Evolutionary conservation across 225 moss, liverwort and hornwort species (phyloP).

Genomic region (Physcomitrellopsis africana): DNA sequence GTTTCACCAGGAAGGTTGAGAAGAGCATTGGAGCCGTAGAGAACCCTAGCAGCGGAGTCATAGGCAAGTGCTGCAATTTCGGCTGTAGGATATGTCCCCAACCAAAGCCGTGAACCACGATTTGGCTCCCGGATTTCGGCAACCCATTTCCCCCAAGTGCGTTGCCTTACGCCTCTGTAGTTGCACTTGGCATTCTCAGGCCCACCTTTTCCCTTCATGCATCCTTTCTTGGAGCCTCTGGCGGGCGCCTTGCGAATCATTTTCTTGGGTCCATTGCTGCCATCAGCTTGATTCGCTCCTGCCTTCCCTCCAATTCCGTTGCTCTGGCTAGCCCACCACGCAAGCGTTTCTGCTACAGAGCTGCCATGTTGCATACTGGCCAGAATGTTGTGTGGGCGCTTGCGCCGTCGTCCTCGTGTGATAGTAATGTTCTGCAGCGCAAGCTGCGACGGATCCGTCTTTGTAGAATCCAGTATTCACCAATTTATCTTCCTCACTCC

Average conservation of each 20-base stretch:
- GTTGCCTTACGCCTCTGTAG: constrained; percentile 62
- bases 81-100: constrained; percentile 62
- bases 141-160: constrained; percentile 74
- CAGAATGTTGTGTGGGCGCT: constrained; percentile 11
- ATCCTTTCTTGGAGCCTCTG: constrained; percentile 67
- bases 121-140: constrained; percentile 69
- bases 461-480: constrained; percentile 8
- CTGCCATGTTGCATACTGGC: constrained; percentile 34
- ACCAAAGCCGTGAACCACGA: constrained; percentile 56
- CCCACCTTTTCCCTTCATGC: constrained; percentile 75
- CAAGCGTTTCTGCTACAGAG: constrained; percentile 47
- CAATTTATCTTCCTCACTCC: background rate
- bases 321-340: constrained; percentile 48
- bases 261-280: constrained; percentile 3
- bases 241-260: constrained; percentile 41
- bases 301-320: background rate
- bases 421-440: constrained; percentile 33
- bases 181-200: constrained; percentile 59
- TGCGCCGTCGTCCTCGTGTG: constrained; percentile 41
- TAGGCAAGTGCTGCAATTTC: constrained; percentile 67
- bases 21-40: constrained; percentile 54
- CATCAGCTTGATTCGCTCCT: background rate
- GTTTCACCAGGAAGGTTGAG: constrained; percentile 48
- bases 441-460: constrained; percentile 1
- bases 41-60: constrained; percentile 53